These are phyloP conservation scores for Calonectria leucothoes DNA, from an alignment of 2,329 filamentous ascomycete genomes.

Conservation along the genomic window DNA sequence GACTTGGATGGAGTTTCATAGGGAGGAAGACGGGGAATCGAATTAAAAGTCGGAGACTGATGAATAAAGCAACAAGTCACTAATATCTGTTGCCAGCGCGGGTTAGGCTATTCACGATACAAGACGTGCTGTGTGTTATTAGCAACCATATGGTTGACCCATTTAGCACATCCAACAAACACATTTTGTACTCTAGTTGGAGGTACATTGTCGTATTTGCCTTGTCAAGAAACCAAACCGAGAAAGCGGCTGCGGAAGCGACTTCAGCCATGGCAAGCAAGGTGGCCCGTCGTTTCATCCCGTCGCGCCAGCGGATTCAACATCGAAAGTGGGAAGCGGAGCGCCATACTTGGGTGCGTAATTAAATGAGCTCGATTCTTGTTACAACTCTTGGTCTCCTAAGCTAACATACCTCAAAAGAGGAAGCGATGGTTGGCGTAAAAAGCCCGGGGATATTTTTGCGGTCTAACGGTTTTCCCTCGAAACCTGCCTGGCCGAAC, in stretches of 20 bases:
- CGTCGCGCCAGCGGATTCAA: background rate
- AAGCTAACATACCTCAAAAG: conserved; percentile 23
- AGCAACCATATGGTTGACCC: background rate
- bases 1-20: no score
- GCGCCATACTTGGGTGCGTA: conserved; percentile 3
- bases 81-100: background rate
- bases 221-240: background rate
- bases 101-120: background rate
- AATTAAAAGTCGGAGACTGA: background rate
- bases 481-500: background rate
- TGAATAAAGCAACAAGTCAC: background rate
- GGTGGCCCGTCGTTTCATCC: background rate
- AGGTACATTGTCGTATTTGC: background rate
- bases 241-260: no score
- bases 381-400: conserved; percentile 12
- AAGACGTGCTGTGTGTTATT: background rate
- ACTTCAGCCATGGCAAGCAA: background rate
- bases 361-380: conserved; percentile 22
- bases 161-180: background rate
- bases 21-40: no score
- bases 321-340: background rate
- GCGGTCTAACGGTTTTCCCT: conserved; percentile 5
- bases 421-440: conserved; percentile 11
- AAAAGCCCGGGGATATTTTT: conserved; percentile 7
- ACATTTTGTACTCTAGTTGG: background rate